Base-by-base conservation (phyloP, 2,329 filamentous ascomycete genomes). In the Ustilaginoidea virens region DNA sequence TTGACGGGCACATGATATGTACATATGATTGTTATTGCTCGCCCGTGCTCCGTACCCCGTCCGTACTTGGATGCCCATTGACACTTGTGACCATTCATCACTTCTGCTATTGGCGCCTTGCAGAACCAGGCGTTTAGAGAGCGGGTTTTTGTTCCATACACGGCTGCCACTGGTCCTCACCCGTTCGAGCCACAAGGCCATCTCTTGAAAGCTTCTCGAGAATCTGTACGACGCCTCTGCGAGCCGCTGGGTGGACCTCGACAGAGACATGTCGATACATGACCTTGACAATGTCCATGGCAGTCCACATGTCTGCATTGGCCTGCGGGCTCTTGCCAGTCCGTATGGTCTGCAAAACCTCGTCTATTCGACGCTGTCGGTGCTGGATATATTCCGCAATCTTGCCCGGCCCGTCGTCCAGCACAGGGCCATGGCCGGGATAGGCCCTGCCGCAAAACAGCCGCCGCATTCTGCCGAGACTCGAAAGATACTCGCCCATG, bases 351-450 rank as follows among this genome's bases (percentile, higher is more conserved):
- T 67, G 63, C 12, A 90, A 38, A 4, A 92, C 73, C 48, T 92
- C 80, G 21, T 73, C 62, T 52, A 96, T 87, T 14, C 90, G 68
- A 55, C 80, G 68, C 43, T 72, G 67, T 18, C 87, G 66, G 55
- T 96, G 90, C 35, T 60, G 51, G 39, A 96, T 80, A 47, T 98
- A 96, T 50, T 93, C 82, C 13, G 56, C 42, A 30, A 96, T 78
- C 47, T 73, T 87, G 15, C 56, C 60, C 15, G 63, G 68, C 0
- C 80, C 81, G 36, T 90, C 67, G 21, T 74, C 67, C 15, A 96
- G 63, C 3, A 90, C 70, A 0, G 75, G 66, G 0, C 90, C 90
- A 45, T 98, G 90, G 4, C 81, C 87, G 0, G 90, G 87, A 48
- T 93, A 96, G 2, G 75, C 83, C 27, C 70, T 61, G 1, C 80